Conservation (phyloP, 208 protist genomes). For the Wallacemonas collosoma region DNA sequence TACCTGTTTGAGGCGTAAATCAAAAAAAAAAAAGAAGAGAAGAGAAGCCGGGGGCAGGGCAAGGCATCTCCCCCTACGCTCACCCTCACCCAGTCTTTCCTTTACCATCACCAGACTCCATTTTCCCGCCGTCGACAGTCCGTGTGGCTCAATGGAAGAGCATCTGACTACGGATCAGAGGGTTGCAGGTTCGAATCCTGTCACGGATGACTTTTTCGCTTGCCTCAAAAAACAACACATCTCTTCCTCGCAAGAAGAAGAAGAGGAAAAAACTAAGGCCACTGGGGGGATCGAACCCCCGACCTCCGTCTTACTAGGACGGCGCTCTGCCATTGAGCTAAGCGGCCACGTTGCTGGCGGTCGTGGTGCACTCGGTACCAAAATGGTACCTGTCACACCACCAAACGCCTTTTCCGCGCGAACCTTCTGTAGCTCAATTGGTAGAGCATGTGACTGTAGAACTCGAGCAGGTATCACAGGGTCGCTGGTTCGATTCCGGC, state of each 20-base stretch:
- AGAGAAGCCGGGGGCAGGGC: neutral
- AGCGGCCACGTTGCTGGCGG: slow-evolving; percentile 48
- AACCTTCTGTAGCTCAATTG: slow-evolving; percentile 12
- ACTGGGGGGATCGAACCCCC: slow-evolving; percentile 91
- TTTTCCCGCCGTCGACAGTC: slow-evolving; percentile 19
- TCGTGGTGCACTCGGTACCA: neutral
- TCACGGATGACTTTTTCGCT: slow-evolving; percentile 72
- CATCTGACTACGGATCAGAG: slow-evolving; percentile 90
- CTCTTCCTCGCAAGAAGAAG: neutral
- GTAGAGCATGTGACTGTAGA: slow-evolving; percentile 11
- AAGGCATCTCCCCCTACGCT: neutral
- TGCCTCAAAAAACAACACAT: neutral
- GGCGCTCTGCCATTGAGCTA: slow-evolving; percentile 93
- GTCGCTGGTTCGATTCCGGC: slow-evolving; percentile 5
- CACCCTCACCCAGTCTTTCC: neutral
- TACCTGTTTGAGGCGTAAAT: slow-evolving; percentile 43
- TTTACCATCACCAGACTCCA: neutral
- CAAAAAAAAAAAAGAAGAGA: neutral
- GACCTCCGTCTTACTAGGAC: slow-evolving; percentile 92
- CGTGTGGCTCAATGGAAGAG: slow-evolving; percentile 90
- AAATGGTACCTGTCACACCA: neutral
- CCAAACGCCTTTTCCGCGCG: neutral
- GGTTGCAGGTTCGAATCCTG: slow-evolving; percentile 90
- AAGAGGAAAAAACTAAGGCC: slow-evolving; percentile 80
- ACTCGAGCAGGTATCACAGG: neutral